phyloP scores from a whole-genome alignment of 2,329 filamentous ascomycete species.

The Colletotrichum siamense region DNA sequence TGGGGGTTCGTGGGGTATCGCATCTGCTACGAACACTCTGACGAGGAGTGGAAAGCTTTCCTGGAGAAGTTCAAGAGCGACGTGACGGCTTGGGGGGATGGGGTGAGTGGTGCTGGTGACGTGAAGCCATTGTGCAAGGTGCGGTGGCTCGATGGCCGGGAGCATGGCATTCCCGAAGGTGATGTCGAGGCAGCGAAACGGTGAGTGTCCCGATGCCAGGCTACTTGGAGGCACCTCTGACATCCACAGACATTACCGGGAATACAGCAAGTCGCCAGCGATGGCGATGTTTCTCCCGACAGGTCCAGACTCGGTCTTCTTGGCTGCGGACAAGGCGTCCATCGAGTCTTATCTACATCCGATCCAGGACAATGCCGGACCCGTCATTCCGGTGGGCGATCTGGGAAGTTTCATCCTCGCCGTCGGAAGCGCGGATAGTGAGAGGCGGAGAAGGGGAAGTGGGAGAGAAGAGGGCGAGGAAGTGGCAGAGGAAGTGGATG shows the following conservation, averaged over 20 bases:
- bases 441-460: slow-evolving; percentile 1
- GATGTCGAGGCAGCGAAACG: slow-evolving; percentile 26
- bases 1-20: slow-evolving; percentile 10
- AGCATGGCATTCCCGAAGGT: slow-evolving; percentile 18
- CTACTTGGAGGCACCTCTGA: neutral
- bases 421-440: neutral
- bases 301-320: neutral
- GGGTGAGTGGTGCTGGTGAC: neutral
- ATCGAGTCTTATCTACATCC: slow-evolving; percentile 30
- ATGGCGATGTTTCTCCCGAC: neutral
- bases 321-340: slow-evolving; percentile 27
- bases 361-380: neutral
- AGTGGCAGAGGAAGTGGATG: neutral
- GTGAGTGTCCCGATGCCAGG: slow-evolving; percentile 5
- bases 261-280: neutral
- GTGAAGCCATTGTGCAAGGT: slow-evolving; percentile 24
- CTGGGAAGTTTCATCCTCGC: slow-evolving; percentile 26
- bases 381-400: slow-evolving; percentile 3
- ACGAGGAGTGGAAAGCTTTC: slow-evolving; percentile 9
- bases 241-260: neutral
- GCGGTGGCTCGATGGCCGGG: slow-evolving; percentile 27
- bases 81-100: slow-evolving; percentile 12
- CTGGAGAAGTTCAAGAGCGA: neutral
- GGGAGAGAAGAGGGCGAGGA: neutral
- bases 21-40: slow-evolving; percentile 3